Percentiles rank a stretch among this genome's conserved stretches.
phyloP scores from a whole-genome alignment of 2,329 filamentous ascomycete species.

The Trichoderma guizhouense region DNA sequence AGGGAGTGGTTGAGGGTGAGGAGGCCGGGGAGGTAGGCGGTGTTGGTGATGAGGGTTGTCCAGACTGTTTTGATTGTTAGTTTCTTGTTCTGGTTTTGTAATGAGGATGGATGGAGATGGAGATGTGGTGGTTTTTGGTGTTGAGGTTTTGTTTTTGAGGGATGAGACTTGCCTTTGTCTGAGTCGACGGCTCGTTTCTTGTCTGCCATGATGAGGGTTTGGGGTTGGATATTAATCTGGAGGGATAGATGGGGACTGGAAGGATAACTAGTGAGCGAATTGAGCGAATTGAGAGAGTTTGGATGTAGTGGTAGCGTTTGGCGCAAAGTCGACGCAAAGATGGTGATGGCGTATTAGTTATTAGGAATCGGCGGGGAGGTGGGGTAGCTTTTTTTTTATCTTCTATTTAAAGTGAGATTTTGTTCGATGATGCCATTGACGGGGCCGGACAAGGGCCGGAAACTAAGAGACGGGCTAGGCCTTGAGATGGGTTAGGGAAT shows the following conservation, averaged over 20 bases:
- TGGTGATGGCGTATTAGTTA: neutral
- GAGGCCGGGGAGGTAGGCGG: conserved; percentile 75
- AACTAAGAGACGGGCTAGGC: neutral
- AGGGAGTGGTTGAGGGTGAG: conserved; percentile 78
- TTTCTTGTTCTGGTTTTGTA: too few relatives aligned
- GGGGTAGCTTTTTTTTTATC: conserved; percentile 1
- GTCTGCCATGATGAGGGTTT: conserved; percentile 23
- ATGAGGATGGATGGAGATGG: too few relatives aligned
- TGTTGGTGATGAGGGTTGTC: conserved; percentile 85
- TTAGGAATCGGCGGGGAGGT: neutral
- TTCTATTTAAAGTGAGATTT: neutral
- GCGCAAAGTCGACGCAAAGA: neutral
- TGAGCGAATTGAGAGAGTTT: neutral
- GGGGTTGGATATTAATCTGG: fast-evolving
- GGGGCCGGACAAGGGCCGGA: neutral
- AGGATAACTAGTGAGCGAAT: neutral
- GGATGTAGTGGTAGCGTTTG: neutral
- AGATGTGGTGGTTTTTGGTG: too few relatives aligned
- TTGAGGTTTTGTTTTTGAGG: neutral
- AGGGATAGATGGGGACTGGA: neutral
- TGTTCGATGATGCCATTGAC: neutral
- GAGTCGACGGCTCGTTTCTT: conserved; percentile 37
- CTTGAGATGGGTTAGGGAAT: neutral
- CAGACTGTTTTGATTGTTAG: conserved; percentile 56
- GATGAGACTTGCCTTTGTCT: conserved; percentile 33